Conservation (phyloP, 495 filamentous ascomycete genomes). For the Ascobolus immersus region DNA sequence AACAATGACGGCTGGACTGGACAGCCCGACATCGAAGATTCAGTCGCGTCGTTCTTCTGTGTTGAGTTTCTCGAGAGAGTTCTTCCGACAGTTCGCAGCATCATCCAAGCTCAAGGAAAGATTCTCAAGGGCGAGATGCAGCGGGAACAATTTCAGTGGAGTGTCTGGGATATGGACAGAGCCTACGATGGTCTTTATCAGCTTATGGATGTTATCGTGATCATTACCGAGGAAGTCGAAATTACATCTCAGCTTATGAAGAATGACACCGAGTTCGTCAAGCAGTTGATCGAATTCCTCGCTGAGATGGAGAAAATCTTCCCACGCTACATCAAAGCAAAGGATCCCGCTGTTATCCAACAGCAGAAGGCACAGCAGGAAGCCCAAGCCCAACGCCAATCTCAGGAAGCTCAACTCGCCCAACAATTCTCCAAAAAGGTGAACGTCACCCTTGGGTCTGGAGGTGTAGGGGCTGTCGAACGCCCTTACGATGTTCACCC, state of each 20-base stretch:
- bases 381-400: background rate
- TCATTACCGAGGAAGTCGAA: constrained; percentile 38
- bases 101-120: constrained; percentile 52
- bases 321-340: constrained; percentile 14
- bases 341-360: constrained; percentile 4
- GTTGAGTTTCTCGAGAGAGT: constrained; percentile 59
- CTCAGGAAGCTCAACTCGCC: background rate
- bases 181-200: constrained; percentile 45
- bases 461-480: constrained; percentile 9
- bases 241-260: constrained; percentile 4
- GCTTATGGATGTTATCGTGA: constrained; percentile 53
- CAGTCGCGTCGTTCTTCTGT: constrained; percentile 15
- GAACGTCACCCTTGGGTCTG: background rate
- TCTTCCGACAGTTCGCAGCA: constrained; percentile 43
- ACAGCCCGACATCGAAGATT: constrained; percentile 8
- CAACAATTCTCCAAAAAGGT: constrained; percentile 1
- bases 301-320: constrained; percentile 13
- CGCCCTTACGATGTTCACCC: constrained; percentile 13
- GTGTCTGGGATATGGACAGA: constrained; percentile 57
- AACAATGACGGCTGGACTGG: background rate
- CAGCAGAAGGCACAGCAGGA: background rate
- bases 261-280: constrained; percentile 4
- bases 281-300: constrained; percentile 11
- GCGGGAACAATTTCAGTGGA: constrained; percentile 55
- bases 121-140: constrained; percentile 35